Conservation (phyloP, 176 grass and related monocot species). For the Carex cristatella region DNA sequence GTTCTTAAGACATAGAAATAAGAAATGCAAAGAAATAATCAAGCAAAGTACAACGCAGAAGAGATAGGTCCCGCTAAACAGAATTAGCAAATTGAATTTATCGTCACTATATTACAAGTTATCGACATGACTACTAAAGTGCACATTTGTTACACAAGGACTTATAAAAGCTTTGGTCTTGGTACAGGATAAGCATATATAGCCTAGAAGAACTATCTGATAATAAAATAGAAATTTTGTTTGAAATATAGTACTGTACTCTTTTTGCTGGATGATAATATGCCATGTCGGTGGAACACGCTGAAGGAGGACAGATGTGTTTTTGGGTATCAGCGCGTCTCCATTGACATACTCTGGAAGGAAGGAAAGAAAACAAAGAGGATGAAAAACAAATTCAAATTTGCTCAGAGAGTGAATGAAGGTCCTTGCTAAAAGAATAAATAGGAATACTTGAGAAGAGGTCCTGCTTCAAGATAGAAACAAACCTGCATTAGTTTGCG, state of each 20-base stretch:
- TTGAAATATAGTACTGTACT: not conserved
- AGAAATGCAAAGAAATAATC: too few species aligned
- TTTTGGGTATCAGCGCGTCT: not conserved
- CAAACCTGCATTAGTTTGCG: too few species aligned
- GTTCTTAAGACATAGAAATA: too few species aligned
- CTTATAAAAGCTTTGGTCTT: not conserved
- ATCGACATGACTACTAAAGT: too few species aligned
- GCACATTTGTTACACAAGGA: too few species aligned
- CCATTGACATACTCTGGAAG: not conserved
- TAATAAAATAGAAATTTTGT: not conserved
- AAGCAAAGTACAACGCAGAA: too few species aligned
- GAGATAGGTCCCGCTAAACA: too few species aligned
- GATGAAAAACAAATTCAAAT: not conserved
- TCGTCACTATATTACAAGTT: too few species aligned
- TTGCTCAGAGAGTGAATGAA: not conserved
- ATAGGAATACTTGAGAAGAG: too few species aligned
- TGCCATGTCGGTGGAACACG: not conserved
- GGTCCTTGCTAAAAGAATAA: too few species aligned
- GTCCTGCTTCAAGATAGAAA: too few species aligned
- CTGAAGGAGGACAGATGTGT: not conserved
- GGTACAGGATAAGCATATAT: not conserved
- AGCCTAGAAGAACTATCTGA: not conserved
- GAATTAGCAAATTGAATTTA: too few species aligned
- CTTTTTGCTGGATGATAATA: not conserved
- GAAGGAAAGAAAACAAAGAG: not conserved